These are phyloP conservation scores for Maudiozyma saulgeensis DNA, from an alignment of 805 yeast genomes.

Conservation along the genomic window DNA sequence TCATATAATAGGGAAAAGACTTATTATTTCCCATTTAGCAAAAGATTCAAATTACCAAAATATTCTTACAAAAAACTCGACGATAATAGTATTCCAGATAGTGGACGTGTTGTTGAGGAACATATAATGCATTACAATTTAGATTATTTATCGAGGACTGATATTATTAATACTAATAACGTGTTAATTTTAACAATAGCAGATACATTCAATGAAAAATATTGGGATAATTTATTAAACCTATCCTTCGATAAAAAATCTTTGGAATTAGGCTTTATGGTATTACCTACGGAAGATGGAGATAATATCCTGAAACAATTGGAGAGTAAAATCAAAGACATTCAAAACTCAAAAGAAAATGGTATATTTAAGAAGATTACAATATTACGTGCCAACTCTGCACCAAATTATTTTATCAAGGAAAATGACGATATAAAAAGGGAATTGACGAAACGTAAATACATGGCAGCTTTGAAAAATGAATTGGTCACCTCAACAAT, in stretches of 20 bases:
- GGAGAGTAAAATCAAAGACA: conserved; percentile 57
- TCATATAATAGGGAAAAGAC: conserved; percentile 10
- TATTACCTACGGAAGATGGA: conserved; percentile 72
- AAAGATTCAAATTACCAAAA: conserved; percentile 25
- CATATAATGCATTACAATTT: conserved; percentile 72
- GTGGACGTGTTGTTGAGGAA: conserved; percentile 41
- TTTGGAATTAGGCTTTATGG: conserved; percentile 77
- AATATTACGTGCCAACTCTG: conserved; percentile 76
- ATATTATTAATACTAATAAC: conserved; percentile 46
- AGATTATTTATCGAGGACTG: conserved; percentile 40
- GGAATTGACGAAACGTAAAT: conserved; percentile 67
- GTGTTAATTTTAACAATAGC: conserved; percentile 79
- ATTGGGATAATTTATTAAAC: conserved; percentile 71
- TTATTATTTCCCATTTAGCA: conserved; percentile 17
- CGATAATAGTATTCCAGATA: conserved; percentile 31
- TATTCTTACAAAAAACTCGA: conserved; percentile 33
- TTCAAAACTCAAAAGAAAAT: conserved; percentile 48
- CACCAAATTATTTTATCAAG: conserved; percentile 28
- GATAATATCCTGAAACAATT: conserved; percentile 59
- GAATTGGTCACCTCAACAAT: conserved; percentile 76
- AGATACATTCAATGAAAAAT: conserved; percentile 67
- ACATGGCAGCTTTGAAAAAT: conserved; percentile 87
- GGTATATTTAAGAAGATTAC: conserved; percentile 47
- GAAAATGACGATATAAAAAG: conserved; percentile 79
- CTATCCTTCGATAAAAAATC: conserved; percentile 70